Percentiles rank a stretch among this genome's conserved stretches.
phyloP scores from a whole-genome alignment of 2,329 filamentous ascomycete species.

The Didymellaceae sp. region DNA sequence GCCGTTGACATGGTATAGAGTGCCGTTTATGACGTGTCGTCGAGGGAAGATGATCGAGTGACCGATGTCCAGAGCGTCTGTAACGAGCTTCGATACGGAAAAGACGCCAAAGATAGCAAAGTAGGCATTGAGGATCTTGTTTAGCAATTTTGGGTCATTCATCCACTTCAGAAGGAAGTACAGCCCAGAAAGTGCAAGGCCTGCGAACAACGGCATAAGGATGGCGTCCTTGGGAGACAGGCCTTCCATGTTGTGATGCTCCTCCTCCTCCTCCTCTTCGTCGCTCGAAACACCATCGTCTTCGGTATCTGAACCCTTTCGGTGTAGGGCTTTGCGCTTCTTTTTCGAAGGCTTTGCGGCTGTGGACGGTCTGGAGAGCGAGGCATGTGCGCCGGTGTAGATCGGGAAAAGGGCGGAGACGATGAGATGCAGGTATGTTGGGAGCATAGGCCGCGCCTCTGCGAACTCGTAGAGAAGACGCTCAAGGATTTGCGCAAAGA shows the following conservation, averaged over 20 bases:
- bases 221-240: conserved; percentile 81
- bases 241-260: conserved; percentile 68
- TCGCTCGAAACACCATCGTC: conserved; percentile 36
- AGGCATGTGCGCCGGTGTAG: conserved; percentile 83
- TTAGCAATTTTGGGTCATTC: conserved; percentile 79
- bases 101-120: conserved; percentile 82
- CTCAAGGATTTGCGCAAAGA: conserved; percentile 38
- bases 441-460: conserved; percentile 51
- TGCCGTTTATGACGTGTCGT: conserved; percentile 64
- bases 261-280: conserved; percentile 57
- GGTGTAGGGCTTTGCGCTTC: conserved; percentile 42
- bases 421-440: conserved; percentile 67
- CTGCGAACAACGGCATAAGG: conserved; percentile 81
- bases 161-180: conserved; percentile 93
- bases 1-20: conserved; percentile 57
- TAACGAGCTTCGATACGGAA: conserved; percentile 74
- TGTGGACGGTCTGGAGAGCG: conserved; percentile 81
- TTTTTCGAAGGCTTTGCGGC: conserved; percentile 68
- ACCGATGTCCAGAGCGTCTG: conserved; percentile 71
- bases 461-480: conserved; percentile 54
- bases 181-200: conserved; percentile 71
- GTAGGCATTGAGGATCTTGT: conserved; percentile 82
- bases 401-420: conserved; percentile 80
- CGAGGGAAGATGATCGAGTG: conserved; percentile 75
- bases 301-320: conserved; percentile 21